A percentile compares a stretch with the other conserved stretches of the same genome.
phyloP scores from a whole-genome alignment of 2,329 filamentous ascomycete species.

The Monilinia polystroma region DNA sequence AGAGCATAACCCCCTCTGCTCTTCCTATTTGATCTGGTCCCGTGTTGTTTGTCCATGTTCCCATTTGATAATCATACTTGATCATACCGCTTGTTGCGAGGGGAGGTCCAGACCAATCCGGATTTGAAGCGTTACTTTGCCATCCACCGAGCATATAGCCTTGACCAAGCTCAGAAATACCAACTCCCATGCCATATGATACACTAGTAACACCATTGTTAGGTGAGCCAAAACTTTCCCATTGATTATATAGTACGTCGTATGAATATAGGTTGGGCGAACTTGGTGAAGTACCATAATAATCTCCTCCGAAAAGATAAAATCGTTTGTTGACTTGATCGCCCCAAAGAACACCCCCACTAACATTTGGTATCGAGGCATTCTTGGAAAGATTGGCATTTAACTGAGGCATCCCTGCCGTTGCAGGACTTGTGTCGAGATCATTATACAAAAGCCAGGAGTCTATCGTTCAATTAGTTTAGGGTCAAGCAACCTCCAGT shows the following conservation, averaged over 20 bases:
- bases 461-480: slow-evolving; percentile 42
- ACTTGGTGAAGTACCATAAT: slow-evolving; percentile 45
- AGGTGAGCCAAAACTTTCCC: slow-evolving; percentile 50
- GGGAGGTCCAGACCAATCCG: slow-evolving; percentile 50
- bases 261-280: slow-evolving; percentile 55
- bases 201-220: slow-evolving; percentile 46
- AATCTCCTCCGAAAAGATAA: slow-evolving; percentile 62
- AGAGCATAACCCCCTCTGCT: slow-evolving; percentile 60
- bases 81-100: slow-evolving; percentile 54
- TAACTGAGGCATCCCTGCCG: slow-evolving; percentile 49
- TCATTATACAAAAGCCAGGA: slow-evolving; percentile 58
- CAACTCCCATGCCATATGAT: slow-evolving; percentile 57
- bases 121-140: slow-evolving; percentile 53
- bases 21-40: slow-evolving; percentile 54
- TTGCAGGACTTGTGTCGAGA: slow-evolving; percentile 46
- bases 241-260: slow-evolving; percentile 56
- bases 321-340: slow-evolving; percentile 63
- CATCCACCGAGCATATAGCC: slow-evolving; percentile 65
- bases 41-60: slow-evolving; percentile 52
- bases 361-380: slow-evolving; percentile 52
- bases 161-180: slow-evolving; percentile 53
- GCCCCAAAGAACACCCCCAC: slow-evolving; percentile 54
- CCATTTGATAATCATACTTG: slow-evolving; percentile 55
- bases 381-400: slow-evolving; percentile 60
- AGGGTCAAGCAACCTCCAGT: background rate